Base-by-base conservation (phyloP, 2,329 filamentous ascomycete genomes). In the Fusarium proliferatum region DNA sequence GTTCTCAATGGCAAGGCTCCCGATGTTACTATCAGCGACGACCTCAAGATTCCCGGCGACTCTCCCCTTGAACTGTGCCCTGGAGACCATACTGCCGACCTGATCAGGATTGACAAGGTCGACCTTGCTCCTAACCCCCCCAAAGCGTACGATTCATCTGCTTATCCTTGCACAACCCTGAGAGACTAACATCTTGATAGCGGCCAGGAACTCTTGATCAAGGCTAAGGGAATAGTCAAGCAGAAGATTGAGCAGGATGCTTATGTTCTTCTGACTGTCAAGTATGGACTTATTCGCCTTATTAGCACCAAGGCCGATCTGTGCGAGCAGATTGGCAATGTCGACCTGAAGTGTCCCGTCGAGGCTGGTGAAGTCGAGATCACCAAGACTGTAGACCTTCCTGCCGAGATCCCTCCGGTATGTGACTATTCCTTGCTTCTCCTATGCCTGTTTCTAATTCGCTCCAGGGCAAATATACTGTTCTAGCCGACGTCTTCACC, bases 261-360 rank as follows among this genome's bases (percentile, higher is more conserved):
- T 68, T 94, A 93, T 78, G 92, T 98, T 71, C 87, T 92, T 53
- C 82, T 99, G 45, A 89, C 91, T 75, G 96, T 99, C 84, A 98
- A 97, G 85, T 98, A 97, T 83, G 96, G 96, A 69, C 87, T 97
- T 75, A 98, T 99, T 82, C 93, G 91, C 62, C 89, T 99, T 73
- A 90, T 99, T 83, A 94, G 89, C 82, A 93, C 93, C 74, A 89
- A 88, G 75, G 91, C 92, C 78, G 93, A 97, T 80, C 89, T 98
- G 42, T 99, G 96, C 86, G 93, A 98, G 69, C 92, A 97, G 82
- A 90, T 97, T 74, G 86, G 89, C 81, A 95, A 98, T 76, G 94
- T 98, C 49, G 94, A 98, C 78, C 86, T 98, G 64, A 85, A 94
- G 78, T 99, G 96, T 84, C 96, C 96, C 55, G 88, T 99, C 67